Conservation (phyloP, 805 yeast species). For the Brettanomyces nanus region DNA sequence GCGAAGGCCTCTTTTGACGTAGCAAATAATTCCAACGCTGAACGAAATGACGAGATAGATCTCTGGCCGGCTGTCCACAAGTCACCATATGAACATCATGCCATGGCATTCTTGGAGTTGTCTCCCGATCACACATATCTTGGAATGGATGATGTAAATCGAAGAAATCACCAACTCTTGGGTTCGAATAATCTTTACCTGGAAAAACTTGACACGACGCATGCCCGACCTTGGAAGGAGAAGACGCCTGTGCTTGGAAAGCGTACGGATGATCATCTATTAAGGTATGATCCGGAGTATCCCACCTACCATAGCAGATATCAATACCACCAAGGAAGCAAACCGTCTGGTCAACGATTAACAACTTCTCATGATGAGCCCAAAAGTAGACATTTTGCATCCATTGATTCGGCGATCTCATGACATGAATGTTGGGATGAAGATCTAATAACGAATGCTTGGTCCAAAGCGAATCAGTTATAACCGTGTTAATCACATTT, state of each 20-base stretch:
- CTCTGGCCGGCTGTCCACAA: slow-evolving; percentile 91
- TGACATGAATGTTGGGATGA: slow-evolving; percentile 79
- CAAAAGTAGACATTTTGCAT: slow-evolving; percentile 89
- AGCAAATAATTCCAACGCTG: slow-evolving; percentile 95
- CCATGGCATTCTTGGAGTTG: slow-evolving; percentile 97
- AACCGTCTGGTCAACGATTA: slow-evolving; percentile 77
- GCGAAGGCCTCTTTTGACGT: slow-evolving; percentile 89
- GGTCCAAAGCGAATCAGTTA: slow-evolving; percentile 90
- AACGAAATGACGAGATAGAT: slow-evolving; percentile 85
- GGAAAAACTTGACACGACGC: slow-evolving; percentile 63
- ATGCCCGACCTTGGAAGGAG: background rate
- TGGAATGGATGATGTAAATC: slow-evolving; percentile 80
- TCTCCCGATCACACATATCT: slow-evolving; percentile 79
- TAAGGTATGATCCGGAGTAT: slow-evolving; percentile 91
- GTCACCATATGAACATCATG: slow-evolving; percentile 97
- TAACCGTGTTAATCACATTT: slow-evolving; percentile 88
- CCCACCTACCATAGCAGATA: slow-evolving; percentile 91
- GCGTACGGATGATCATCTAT: slow-evolving; percentile 54
- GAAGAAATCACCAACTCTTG: slow-evolving; percentile 82
- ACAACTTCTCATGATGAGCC: slow-evolving; percentile 97
- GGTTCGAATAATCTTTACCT: slow-evolving; percentile 96
- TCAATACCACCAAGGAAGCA: slow-evolving; percentile 96
- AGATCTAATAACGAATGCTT: slow-evolving; percentile 85
- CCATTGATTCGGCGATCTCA: slow-evolving; percentile 93
- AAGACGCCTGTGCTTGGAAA: slow-evolving; percentile 18